phyloP scores from a whole-genome alignment of 1,284 basidiomycete species.

The Leccinum fallax region DNA sequence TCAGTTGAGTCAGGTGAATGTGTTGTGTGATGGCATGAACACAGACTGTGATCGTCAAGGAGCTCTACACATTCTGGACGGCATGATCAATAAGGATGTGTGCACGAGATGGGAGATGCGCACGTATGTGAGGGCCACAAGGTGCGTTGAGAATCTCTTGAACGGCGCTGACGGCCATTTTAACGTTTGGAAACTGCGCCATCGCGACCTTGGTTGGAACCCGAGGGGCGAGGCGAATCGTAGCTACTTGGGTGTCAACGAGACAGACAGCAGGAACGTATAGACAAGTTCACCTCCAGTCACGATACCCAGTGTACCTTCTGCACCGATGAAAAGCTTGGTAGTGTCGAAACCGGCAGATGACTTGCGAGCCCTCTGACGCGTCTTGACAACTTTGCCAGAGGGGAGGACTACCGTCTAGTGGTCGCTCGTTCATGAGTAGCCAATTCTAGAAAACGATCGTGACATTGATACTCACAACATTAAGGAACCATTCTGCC shows the following conservation, averaged over 20 bases:
- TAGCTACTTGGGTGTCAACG: slow-evolving; percentile 47
- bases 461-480: slow-evolving; percentile 41
- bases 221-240: slow-evolving; percentile 76
- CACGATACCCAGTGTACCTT: slow-evolving; percentile 81
- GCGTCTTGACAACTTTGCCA: slow-evolving; percentile 82
- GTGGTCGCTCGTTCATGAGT: neutral
- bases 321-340: slow-evolving; percentile 82
- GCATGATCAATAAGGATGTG: slow-evolving; percentile 27
- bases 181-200: slow-evolving; percentile 68
- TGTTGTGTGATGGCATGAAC: neutral
- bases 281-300: slow-evolving; percentile 57
- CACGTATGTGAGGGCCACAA: slow-evolving; percentile 60
- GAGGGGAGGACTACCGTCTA: slow-evolving; percentile 78
- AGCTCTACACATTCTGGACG: slow-evolving; percentile 78
- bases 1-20: neutral
- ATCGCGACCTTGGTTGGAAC: slow-evolving; percentile 76
- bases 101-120: slow-evolving; percentile 21
- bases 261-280: neutral
- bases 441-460: neutral
- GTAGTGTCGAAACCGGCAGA: slow-evolving; percentile 78
- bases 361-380: slow-evolving; percentile 71
- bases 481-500: slow-evolving; percentile 72
- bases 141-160: slow-evolving; percentile 76
- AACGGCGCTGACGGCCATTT: slow-evolving; percentile 71
- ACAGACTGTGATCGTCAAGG: slow-evolving; percentile 68